Evolutionary conservation across 2,329 filamentous ascomycete species (phyloP).

Genomic region (Colletotrichum agaves): DNA sequence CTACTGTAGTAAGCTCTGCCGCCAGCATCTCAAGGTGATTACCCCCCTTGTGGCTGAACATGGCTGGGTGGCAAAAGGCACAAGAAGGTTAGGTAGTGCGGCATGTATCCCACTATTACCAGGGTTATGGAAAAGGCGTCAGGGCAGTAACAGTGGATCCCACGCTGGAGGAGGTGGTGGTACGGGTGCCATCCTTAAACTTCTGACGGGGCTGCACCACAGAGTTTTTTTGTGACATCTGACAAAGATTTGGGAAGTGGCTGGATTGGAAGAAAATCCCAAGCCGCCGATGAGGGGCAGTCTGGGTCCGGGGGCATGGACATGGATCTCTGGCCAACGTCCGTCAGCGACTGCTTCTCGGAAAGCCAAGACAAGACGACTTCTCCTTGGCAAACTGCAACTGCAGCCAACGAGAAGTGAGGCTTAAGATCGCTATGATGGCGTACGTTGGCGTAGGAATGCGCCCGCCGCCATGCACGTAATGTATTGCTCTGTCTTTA

Average conservation of each 20-base stretch:
- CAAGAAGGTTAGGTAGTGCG: too few relatives aligned
- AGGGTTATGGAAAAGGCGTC: too few relatives aligned
- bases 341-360: slow-evolving; percentile 17
- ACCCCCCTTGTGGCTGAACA: too few relatives aligned
- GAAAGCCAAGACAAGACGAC: slow-evolving; percentile 18
- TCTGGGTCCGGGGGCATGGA: slow-evolving; percentile 27
- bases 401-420: not conserved
- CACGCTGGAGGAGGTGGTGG: too few relatives aligned
- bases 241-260: slow-evolving; percentile 25
- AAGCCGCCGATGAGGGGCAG: slow-evolving; percentile 8
- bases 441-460: not conserved
- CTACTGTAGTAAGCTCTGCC: too few relatives aligned
- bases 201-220: slow-evolving; percentile 7
- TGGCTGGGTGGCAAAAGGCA: too few relatives aligned
- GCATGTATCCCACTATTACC: too few relatives aligned
- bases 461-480: slow-evolving; percentile 2
- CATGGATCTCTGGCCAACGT: slow-evolving; percentile 29
- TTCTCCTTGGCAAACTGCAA: not conserved
- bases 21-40: too few relatives aligned
- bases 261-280: slow-evolving; percentile 9
- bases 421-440: slow-evolving; percentile 3
- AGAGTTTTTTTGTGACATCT: slow-evolving; percentile 32
- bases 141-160: too few relatives aligned
- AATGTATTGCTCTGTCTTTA: not conserved
- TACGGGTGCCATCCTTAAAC: not conserved